phyloP scores from a whole-genome alignment of 768 basidiomycete species.

The Panus rudis region DNA sequence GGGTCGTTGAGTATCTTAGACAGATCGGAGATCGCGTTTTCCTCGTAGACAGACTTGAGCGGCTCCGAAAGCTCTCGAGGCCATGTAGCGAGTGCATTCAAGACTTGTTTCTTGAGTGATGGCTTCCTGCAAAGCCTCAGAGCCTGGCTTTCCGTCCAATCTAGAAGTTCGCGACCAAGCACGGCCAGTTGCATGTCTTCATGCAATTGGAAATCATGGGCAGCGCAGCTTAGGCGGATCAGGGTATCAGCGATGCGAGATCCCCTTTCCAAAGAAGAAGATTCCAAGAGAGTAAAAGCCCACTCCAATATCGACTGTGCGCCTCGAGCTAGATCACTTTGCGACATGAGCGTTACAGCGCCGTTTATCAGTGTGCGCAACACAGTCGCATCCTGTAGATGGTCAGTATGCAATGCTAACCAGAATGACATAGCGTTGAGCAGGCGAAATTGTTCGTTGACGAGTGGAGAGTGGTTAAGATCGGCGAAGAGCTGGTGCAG shows the following conservation, averaged over 20 bases:
- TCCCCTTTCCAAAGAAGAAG: too few species aligned
- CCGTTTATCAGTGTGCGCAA: constrained; percentile 67
- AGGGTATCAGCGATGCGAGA: constrained; percentile 37
- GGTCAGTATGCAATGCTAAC: constrained; percentile 51
- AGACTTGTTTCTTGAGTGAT: constrained; percentile 34
- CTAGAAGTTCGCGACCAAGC: constrained; percentile 42
- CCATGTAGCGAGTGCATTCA: constrained; percentile 67
- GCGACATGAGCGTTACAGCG: constrained; percentile 53
- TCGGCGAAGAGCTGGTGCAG: constrained; percentile 65
- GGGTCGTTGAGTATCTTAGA: constrained; percentile 50
- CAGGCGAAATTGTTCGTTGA: constrained; percentile 78
- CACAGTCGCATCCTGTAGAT: constrained; percentile 52
- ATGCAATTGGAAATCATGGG: constrained; percentile 44
- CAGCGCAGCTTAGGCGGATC: constrained; percentile 57
- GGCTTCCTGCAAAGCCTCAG: constrained; percentile 32
- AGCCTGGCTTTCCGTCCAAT: constrained; percentile 59
- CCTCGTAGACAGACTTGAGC: constrained; percentile 38
- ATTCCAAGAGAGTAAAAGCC: constrained; percentile 54
- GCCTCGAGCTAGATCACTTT: constrained; percentile 58
- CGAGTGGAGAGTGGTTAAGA: constrained; percentile 58
- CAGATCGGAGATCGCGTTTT: constrained; percentile 40
- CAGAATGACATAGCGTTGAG: constrained; percentile 70
- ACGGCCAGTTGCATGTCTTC: constrained; percentile 23
- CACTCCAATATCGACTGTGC: constrained; percentile 78
- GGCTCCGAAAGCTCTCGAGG: constrained; percentile 51